Conservation (phyloP, 345 rosid genomes). For the Mercurialis annua region DNA sequence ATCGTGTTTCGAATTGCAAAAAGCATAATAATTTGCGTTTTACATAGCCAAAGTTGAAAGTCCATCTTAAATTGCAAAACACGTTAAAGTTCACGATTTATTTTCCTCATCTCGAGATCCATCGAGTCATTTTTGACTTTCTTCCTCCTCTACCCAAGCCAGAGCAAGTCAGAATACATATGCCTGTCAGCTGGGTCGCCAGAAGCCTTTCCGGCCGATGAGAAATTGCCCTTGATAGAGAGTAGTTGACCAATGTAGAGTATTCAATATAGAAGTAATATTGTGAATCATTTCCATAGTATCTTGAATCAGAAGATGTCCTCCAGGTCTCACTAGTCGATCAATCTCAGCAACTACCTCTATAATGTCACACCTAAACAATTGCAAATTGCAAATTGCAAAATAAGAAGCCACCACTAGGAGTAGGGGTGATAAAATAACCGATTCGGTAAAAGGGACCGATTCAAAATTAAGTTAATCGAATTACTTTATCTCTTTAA, state of each 20-base stretch:
- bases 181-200: conserved; percentile 55
- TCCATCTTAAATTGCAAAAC: background rate
- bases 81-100: no score
- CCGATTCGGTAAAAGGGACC: no score
- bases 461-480: no score
- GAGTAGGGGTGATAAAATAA: no score
- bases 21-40: no score
- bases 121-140: background rate
- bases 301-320: conserved; percentile 76
- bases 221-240: conserved; percentile 61
- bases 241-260: conserved; percentile 68
- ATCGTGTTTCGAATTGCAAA: no score
- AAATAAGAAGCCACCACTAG: no score
- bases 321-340: conserved; percentile 76
- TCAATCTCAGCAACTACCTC: conserved; percentile 69
- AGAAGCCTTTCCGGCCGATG: conserved; percentile 64
- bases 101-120: no score
- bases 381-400: conserved; percentile 11
- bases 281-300: conserved; percentile 48
- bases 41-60: no score
- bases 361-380: conserved; percentile 55
- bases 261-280: conserved; percentile 45
- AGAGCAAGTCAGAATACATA: background rate
- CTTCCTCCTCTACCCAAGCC: background rate
- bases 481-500: no score